Conservation (phyloP, 495 filamentous ascomycete species). For the Aspergillus indologenus region DNA sequence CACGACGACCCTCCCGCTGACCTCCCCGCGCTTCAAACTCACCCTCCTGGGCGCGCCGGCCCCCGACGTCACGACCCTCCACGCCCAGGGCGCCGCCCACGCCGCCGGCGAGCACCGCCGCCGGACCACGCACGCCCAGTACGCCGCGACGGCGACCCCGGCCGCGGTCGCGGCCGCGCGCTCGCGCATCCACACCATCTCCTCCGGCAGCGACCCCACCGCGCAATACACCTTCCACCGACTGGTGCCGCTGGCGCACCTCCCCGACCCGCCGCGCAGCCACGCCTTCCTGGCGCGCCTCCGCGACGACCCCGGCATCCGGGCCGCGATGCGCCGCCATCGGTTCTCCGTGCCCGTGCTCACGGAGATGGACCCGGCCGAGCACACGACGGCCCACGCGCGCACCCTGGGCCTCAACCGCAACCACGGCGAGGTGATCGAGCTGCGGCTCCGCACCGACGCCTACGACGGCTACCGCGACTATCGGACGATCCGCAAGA, state of each 20-base stretch:
- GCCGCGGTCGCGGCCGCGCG: conserved; percentile 21
- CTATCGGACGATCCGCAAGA: conserved; percentile 85
- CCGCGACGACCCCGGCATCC: conserved; percentile 80
- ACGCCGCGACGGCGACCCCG: conserved; percentile 30
- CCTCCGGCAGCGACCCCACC: conserved; percentile 44
- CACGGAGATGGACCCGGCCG: conserved; percentile 90
- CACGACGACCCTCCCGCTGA: conserved; percentile 35
- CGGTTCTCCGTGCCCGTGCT: conserved; percentile 82
- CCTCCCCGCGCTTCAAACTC: conserved; percentile 47
- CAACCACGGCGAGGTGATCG: conserved; percentile 86
- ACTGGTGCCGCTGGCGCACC: conserved; percentile 71
- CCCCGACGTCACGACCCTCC: conserved; percentile 36
- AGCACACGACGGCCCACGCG: conserved; percentile 75
- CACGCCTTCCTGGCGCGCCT: conserved; percentile 74
- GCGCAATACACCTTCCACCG: conserved; percentile 76
- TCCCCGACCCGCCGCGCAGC: conserved; percentile 67
- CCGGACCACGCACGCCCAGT: conserved; percentile 33
- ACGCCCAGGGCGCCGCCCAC: conserved; percentile 38
- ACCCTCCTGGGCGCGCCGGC: conserved; percentile 40
- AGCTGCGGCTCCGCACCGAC: conserved; percentile 85
- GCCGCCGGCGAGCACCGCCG: conserved; percentile 34
- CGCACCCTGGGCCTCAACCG: conserved; percentile 85
- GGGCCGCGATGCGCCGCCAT: conserved; percentile 75
- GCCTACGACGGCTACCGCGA: conserved; percentile 91
- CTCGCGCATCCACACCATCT: conserved; percentile 37